Conservation (phyloP, 2,329 filamentous ascomycete genomes). For the Colletotrichum tamarilloi region DNA sequence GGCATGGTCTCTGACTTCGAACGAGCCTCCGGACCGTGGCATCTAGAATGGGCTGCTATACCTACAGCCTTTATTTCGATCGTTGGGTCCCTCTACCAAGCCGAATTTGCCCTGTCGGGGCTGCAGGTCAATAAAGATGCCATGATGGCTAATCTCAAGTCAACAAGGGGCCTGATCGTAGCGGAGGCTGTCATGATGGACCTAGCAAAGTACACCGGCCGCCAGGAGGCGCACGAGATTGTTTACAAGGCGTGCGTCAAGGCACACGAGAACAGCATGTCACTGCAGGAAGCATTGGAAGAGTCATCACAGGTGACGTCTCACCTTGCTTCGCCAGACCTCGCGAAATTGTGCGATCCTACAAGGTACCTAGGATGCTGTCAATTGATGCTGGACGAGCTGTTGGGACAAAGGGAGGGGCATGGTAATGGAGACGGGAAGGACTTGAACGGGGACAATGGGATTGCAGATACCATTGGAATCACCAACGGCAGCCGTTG, state of each 20-base stretch:
- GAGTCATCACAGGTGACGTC: conserved; percentile 51
- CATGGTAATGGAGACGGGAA: not conserved
- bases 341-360: conserved; percentile 40
- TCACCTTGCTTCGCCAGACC: conserved; percentile 45
- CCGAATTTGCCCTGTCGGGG: conserved; percentile 62
- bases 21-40: conserved; percentile 68
- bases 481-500: not conserved
- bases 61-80: conserved; percentile 65
- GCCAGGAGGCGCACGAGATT: conserved; percentile 65
- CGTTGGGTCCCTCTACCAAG: conserved; percentile 63
- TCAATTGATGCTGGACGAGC: conserved; percentile 35
- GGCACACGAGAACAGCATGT: conserved; percentile 55
- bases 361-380: conserved; percentile 35
- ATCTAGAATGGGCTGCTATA: conserved; percentile 67
- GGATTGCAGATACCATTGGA: not conserved
- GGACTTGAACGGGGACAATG: not conserved
- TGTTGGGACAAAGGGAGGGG: conserved; percentile 4
- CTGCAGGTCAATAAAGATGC: conserved; percentile 60
- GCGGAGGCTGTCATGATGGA: conserved; percentile 72
- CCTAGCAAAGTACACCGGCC: conserved; percentile 61
- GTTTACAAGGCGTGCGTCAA: conserved; percentile 66
- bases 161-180: conserved; percentile 64
- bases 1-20: conserved; percentile 69
- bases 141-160: conserved; percentile 63
- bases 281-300: conserved; percentile 55